A percentile compares a stretch with the other conserved stretches of the same genome.
Evolutionary conservation across 1,284 basidiomycete species (phyloP).

Genomic region (Porogramme epimiltina): DNA sequence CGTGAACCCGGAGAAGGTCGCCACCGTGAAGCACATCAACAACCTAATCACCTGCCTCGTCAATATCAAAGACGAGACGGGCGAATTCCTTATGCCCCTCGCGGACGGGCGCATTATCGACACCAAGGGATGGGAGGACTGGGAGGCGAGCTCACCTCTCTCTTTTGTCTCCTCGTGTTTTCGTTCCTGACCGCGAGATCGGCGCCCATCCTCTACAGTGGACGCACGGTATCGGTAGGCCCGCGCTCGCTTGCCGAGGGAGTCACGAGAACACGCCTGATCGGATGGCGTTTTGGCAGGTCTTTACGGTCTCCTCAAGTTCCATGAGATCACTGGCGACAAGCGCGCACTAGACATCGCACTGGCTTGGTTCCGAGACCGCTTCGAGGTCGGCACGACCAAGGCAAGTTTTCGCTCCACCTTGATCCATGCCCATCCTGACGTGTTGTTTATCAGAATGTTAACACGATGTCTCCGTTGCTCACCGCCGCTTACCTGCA

Average conservation of each 20-base stretch:
- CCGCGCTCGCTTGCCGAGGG: neutral
- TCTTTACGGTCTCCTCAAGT: slow-evolving; percentile 47
- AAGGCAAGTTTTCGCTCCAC: slow-evolving; percentile 33
- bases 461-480: slow-evolving; percentile 69
- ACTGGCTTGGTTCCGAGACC: slow-evolving; percentile 56
- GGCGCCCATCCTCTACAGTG: slow-evolving; percentile 35
- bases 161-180: neutral
- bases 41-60: slow-evolving; percentile 58
- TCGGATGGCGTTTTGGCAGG: slow-evolving; percentile 26
- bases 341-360: slow-evolving; percentile 48
- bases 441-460: slow-evolving; percentile 39
- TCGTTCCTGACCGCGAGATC: too few relatives aligned
- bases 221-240: slow-evolving; percentile 57
- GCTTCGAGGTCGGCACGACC: slow-evolving; percentile 57
- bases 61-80: slow-evolving; percentile 61
- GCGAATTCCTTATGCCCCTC: slow-evolving; percentile 56
- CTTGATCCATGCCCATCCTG: neutral
- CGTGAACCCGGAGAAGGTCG: slow-evolving; percentile 28
- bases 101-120: slow-evolving; percentile 63
- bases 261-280: slow-evolving; percentile 4
- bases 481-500: slow-evolving; percentile 59
- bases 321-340: slow-evolving; percentile 47
- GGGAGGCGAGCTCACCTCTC: slow-evolving; percentile 46
- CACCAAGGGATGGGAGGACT: slow-evolving; percentile 68
- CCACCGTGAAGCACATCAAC: slow-evolving; percentile 40